phyloP scores from a whole-genome alignment of 2,329 filamentous ascomycete species.

The Penicillium sp. region DNA sequence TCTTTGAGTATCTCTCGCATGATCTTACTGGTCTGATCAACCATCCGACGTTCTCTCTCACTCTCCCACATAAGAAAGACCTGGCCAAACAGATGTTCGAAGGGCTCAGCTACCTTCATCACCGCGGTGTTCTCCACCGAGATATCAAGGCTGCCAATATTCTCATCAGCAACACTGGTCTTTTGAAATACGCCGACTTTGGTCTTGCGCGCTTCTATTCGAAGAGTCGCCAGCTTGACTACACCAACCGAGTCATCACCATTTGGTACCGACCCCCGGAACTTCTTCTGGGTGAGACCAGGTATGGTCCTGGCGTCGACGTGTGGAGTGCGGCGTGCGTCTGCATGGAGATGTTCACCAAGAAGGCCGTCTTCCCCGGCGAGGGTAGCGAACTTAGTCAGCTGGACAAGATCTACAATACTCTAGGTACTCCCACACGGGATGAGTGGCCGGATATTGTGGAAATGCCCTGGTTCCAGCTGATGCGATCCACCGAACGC shows the following conservation, averaged over 20 bases:
- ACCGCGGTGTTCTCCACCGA: conserved; percentile 88
- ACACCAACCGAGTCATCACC: conserved; percentile 97
- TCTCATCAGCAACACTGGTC: conserved; percentile 83
- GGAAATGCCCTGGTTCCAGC: conserved; percentile 97
- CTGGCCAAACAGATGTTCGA: conserved; percentile 91
- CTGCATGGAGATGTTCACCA: conserved; percentile 93
- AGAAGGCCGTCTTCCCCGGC: conserved; percentile 90
- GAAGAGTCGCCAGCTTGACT: conserved; percentile 88
- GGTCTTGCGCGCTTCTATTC: conserved; percentile 95
- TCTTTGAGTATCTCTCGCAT: conserved; percentile 96
- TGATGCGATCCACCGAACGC: conserved; percentile 77
- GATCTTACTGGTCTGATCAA: conserved; percentile 94
- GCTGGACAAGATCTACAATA: conserved; percentile 92
- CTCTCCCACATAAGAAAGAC: conserved; percentile 86
- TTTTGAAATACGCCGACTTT: conserved; percentile 93
- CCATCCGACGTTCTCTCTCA: conserved; percentile 86
- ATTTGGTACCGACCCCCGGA: conserved; percentile 97
- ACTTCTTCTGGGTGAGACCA: conserved; percentile 85
- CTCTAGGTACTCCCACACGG: conserved; percentile 84
- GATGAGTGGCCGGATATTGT: conserved; percentile 84
- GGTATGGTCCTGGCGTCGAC: conserved; percentile 86
- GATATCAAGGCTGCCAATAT: conserved; percentile 99
- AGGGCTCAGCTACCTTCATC: conserved; percentile 90
- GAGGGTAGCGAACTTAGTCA: conserved; percentile 96
- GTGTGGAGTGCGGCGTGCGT: conserved; percentile 98